These are phyloP conservation scores for Fusarium foetens DNA, from an alignment of 2,329 filamentous ascomycete genomes.

Conservation along the genomic window DNA sequence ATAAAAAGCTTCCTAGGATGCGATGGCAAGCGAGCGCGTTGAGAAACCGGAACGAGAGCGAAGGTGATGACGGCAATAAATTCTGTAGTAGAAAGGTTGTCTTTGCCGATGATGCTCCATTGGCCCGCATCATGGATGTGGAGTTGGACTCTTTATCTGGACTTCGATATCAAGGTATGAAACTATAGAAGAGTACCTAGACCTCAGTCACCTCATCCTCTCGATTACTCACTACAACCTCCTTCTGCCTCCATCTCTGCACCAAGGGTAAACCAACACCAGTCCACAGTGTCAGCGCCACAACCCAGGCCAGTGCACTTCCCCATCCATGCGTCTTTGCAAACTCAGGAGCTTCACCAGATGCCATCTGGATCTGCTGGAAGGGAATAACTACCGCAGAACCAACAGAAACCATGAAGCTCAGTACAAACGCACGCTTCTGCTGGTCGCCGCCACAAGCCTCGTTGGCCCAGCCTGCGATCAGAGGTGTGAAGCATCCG, in stretches of 20 bases:
- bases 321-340: conserved; percentile 50
- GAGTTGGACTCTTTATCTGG: too few species aligned
- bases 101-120: too few species aligned
- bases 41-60: too few species aligned
- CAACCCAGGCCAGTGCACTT: conserved; percentile 47
- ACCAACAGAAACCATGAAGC: conserved; percentile 52
- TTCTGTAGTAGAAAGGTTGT: too few species aligned
- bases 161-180: too few species aligned
- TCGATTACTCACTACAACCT: conserved; percentile 1
- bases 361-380: conserved; percentile 52
- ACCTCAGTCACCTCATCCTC: conserved; percentile 1
- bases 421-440: conserved; percentile 54
- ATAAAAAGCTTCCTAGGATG: too few species aligned
- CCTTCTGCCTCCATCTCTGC: conserved; percentile 30
- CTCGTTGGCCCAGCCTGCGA: conserved; percentile 55
- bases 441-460: conserved; percentile 55
- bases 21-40: too few species aligned
- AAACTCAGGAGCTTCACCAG: conserved; percentile 50
- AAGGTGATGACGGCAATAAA: too few species aligned
- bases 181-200: neutral
- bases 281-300: conserved; percentile 50
- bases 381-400: conserved; percentile 53
- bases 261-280: conserved; percentile 45
- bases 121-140: too few species aligned
- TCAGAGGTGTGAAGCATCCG: conserved; percentile 54